Conservation (phyloP, 106 monocot species). For the Allium sativum region DNA sequence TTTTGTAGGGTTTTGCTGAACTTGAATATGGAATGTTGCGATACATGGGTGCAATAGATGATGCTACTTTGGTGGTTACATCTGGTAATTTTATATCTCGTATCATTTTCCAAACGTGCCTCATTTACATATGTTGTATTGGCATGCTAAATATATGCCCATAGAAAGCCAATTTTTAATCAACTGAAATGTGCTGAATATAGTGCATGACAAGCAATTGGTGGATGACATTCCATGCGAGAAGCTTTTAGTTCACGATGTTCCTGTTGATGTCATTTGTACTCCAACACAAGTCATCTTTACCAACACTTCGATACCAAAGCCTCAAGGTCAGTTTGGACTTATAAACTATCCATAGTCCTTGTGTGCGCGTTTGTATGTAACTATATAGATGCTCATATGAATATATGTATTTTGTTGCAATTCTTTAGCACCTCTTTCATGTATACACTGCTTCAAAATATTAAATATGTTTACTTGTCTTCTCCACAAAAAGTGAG, state of each 20-base stretch:
- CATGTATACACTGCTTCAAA: too few species aligned
- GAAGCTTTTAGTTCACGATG: slow-evolving; percentile 76
- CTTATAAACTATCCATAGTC: too few species aligned
- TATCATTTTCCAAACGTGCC: background rate
- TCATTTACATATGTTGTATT: background rate
- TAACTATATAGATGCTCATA: too few species aligned
- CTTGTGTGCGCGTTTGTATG: too few species aligned
- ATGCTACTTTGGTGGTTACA: slow-evolving; percentile 67
- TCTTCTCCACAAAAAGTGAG: too few species aligned
- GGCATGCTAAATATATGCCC: too few species aligned
- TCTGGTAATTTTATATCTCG: slow-evolving; percentile 29
- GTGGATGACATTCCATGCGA: slow-evolving; percentile 82
- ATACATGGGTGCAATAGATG: slow-evolving; percentile 85
- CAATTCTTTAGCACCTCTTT: too few species aligned
- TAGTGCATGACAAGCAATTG: slow-evolving; percentile 88
- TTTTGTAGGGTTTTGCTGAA: slow-evolving; percentile 83
- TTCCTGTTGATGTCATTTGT: slow-evolving; percentile 85
- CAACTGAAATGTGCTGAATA: background rate
- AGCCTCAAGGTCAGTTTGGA: slow-evolving; percentile 58
- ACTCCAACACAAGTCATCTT: slow-evolving; percentile 87
- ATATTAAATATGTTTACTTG: too few species aligned
- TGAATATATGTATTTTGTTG: too few species aligned
- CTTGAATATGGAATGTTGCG: slow-evolving; percentile 92
- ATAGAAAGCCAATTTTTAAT: too few species aligned
- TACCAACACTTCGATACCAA: slow-evolving; percentile 72